A percentile compares a stretch with the other conserved stretches of the same genome.
Conservation (phyloP, 2,329 filamentous ascomycete genomes). For the Ceratocystiopsis minuta region DNA sequence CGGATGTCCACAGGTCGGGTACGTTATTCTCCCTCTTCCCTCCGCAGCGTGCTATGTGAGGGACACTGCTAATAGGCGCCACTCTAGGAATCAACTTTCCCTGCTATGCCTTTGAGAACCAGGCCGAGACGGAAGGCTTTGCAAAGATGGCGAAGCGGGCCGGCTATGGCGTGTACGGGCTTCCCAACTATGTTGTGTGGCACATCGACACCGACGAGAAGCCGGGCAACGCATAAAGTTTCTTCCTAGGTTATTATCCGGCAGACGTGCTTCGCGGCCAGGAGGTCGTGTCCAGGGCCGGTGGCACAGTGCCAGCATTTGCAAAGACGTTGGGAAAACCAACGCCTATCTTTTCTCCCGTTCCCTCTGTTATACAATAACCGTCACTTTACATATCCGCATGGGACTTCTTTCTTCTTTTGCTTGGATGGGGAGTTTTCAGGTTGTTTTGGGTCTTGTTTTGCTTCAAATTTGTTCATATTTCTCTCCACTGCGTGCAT, state of each 20-base stretch:
- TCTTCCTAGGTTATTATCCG: too few species aligned
- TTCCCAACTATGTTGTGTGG: constrained; percentile 98
- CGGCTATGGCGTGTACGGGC: constrained; percentile 76
- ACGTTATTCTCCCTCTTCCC: constrained; percentile 14
- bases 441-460: constrained; percentile 1
- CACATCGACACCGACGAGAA: constrained; percentile 96
- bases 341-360: not conserved
- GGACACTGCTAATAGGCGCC: not conserved
- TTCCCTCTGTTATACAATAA: not conserved
- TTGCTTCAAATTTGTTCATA: not conserved
- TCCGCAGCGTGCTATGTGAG: not conserved
- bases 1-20: constrained; percentile 91
- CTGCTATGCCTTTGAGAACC: constrained; percentile 91
- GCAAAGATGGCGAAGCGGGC: constrained; percentile 97
- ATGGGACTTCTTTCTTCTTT: not conserved
- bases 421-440: constrained; percentile 7
- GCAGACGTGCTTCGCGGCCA: too few species aligned
- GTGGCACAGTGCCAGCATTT: too few species aligned
- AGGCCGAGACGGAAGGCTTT: constrained; percentile 96
- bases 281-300: too few species aligned
- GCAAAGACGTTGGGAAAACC: too few species aligned
- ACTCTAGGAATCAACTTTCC: constrained; percentile 83
- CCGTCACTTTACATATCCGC: not conserved
- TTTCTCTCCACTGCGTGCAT: not conserved
- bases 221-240: constrained; percentile 49